Evolutionary conservation across 352 stramenopile species (phyloP).

Genomic region (Phytopythium ostracodes): DNA sequence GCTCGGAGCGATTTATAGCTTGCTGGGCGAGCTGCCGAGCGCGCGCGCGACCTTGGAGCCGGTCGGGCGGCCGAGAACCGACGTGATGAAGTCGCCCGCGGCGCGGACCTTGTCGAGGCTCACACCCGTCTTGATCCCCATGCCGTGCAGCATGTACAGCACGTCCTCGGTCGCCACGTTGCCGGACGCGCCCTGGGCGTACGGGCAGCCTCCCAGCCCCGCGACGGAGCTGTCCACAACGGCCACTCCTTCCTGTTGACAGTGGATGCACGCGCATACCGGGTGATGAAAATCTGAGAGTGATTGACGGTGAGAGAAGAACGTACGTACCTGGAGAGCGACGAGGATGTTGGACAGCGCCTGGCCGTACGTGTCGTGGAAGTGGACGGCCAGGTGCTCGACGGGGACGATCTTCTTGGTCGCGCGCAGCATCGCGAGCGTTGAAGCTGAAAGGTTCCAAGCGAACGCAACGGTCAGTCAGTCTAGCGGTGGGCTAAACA

Average conservation of each 20-base stretch:
- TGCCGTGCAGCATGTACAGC: slow-evolving; percentile 96
- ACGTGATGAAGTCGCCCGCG: slow-evolving; percentile 87
- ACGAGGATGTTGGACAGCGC: slow-evolving; percentile 95
- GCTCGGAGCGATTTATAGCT: neutral
- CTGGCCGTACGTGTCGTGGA: slow-evolving; percentile 97
- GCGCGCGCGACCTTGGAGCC: slow-evolving; percentile 88
- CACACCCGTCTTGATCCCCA: slow-evolving; percentile 93
- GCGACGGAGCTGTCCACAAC: slow-evolving; percentile 95
- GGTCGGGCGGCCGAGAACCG: slow-evolving; percentile 64
- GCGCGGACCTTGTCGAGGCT: slow-evolving; percentile 92
- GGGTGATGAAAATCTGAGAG: slow-evolving; percentile 2
- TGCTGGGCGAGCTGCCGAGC: slow-evolving; percentile 22
- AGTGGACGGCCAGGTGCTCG: slow-evolving; percentile 92
- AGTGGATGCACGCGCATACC: neutral
- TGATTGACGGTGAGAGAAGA: neutral
- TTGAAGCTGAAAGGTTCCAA: slow-evolving; percentile 47
- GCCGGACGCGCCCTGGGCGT: slow-evolving; percentile 93
- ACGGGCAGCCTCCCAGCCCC: slow-evolving; percentile 95
- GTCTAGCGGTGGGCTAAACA: no score
- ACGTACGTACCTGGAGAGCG: slow-evolving; percentile 60
- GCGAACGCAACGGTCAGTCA: neutral
- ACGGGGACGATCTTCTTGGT: slow-evolving; percentile 78
- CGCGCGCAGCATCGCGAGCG: slow-evolving; percentile 73
- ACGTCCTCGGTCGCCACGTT: slow-evolving; percentile 98
- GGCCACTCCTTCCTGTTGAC: slow-evolving; percentile 81